Evolutionary conservation across 2,329 filamentous ascomycete genomes (phyloP), one percentile per base, ranked within the genome.

Genomic region (Keithomyces neogunnii): DNA sequence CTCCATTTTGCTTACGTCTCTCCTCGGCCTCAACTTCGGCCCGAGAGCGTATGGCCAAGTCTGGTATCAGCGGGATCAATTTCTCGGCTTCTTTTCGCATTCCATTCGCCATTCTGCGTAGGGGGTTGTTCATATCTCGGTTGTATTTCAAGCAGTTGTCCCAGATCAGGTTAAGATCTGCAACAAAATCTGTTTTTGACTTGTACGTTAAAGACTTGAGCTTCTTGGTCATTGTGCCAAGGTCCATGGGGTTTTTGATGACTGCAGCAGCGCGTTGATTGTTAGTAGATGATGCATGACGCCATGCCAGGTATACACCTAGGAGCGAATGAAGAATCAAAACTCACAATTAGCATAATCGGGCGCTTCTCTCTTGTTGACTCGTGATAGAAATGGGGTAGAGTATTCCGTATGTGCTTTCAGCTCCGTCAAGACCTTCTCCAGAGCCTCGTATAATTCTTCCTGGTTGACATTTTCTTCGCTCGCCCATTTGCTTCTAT

Each of bases 21-120:
- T 87, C 84, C 60, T 93, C 88, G 13, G 88, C 88, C 69, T 99
- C 93, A 5, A 97, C 90, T 65, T 97, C 93, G 19, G 91, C 93
- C 55, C 93, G 86, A 57, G 95, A 89, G 57, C 90, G 81, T 56
- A 99, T 89, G 29, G 85, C 80, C 57, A 99, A 86, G 58, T 99
- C 93, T 0, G 93, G 93, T 55, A 99, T 99, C 40, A 97, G 73
- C 5, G 91, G 91, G 11, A 96, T 91, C 42, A 99, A 80, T 68
- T 96, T 97, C 70, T 97, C 92, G 1, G 93, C 95, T 70, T 97
- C 91, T 66, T 93, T 97, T 59, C 90, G 84, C 93, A 99, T 97
- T 57, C 90, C 88, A 53, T 95, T 84, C 10, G 93, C 93, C 76
- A 96, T 95, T 64, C 93, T 90, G 43, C 93, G 82, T 47, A 97